These are phyloP conservation scores for Diaporthe eres DNA, from an alignment of 2,329 filamentous ascomycete species.

Conservation along the genomic window DNA sequence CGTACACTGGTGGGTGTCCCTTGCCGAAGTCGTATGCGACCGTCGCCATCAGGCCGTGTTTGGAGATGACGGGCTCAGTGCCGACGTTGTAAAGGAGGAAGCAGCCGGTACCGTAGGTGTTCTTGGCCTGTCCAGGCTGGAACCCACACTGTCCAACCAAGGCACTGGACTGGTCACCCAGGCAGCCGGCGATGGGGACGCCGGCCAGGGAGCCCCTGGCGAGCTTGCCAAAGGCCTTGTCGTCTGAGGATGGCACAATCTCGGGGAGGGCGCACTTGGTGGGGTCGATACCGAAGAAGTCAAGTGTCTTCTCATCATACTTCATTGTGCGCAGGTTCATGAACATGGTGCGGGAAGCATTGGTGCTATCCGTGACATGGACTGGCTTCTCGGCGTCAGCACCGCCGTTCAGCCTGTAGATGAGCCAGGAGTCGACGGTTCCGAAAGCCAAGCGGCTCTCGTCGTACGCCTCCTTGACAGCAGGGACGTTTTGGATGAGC, in stretches of 20 bases:
- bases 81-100: constrained; percentile 93
- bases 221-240: constrained; percentile 79
- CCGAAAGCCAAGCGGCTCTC: constrained; percentile 84
- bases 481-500: constrained; percentile 80
- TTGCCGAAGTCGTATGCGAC: constrained; percentile 86
- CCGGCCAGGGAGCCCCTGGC: constrained; percentile 76
- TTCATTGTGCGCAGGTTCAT: constrained; percentile 87
- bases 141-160: constrained; percentile 90
- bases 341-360: constrained; percentile 94
- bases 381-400: constrained; percentile 69
- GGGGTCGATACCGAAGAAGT: constrained; percentile 81
- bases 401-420: constrained; percentile 87
- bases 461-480: constrained; percentile 82
- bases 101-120: constrained; percentile 91
- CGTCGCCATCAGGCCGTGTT: constrained; percentile 85
- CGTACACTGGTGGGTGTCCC: constrained; percentile 76
- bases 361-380: constrained; percentile 88
- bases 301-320: constrained; percentile 82
- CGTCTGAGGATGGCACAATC: constrained; percentile 85
- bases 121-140: constrained; percentile 85
- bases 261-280: constrained; percentile 82
- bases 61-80: constrained; percentile 86
- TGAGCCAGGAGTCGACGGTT: constrained; percentile 89
- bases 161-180: constrained; percentile 89
- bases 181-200: constrained; percentile 82